Conservation (phyloP, 768 basidiomycete species). For the Leccinum barrowsii region DNA sequence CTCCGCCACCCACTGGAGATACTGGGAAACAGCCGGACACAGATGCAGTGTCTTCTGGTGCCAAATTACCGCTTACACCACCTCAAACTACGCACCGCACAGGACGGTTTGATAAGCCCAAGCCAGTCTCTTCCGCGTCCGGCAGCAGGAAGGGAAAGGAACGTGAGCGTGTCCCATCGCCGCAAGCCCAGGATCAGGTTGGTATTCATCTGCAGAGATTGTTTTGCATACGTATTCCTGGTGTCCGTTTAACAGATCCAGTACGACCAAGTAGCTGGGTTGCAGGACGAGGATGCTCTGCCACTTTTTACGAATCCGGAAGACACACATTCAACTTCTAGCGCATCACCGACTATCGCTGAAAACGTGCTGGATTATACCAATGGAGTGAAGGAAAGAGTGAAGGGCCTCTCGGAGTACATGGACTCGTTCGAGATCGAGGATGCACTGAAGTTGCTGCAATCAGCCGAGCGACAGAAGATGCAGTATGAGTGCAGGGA, state of each 20-base stretch:
- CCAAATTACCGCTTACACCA: constrained; percentile 22
- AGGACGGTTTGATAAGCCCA: background rate
- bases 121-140: constrained; percentile 1
- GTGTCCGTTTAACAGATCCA: background rate
- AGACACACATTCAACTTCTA: constrained; percentile 8
- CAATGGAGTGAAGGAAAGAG: constrained; percentile 18
- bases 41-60: background rate
- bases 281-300: constrained; percentile 13
- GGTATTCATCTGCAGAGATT: constrained; percentile 1
- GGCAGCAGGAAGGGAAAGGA: constrained; percentile 28
- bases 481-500: constrained; percentile 22
- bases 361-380: constrained; percentile 27
- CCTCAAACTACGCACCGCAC: constrained; percentile 23
- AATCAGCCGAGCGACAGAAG: constrained; percentile 21
- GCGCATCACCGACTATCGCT: constrained; percentile 22
- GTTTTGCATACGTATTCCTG: background rate
- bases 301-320: constrained; percentile 18
- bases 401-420: constrained; percentile 24
- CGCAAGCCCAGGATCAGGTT: constrained; percentile 10
- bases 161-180: constrained; percentile 10
- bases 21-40: background rate
- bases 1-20: background rate
- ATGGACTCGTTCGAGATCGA: constrained; percentile 27
- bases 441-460: constrained; percentile 14
- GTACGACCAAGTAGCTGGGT: background rate